Percentiles rank a stretch among this genome's conserved stretches.
Conservation (phyloP, 495 filamentous ascomycete genomes). For the Bathelium albidoporum region DNA sequence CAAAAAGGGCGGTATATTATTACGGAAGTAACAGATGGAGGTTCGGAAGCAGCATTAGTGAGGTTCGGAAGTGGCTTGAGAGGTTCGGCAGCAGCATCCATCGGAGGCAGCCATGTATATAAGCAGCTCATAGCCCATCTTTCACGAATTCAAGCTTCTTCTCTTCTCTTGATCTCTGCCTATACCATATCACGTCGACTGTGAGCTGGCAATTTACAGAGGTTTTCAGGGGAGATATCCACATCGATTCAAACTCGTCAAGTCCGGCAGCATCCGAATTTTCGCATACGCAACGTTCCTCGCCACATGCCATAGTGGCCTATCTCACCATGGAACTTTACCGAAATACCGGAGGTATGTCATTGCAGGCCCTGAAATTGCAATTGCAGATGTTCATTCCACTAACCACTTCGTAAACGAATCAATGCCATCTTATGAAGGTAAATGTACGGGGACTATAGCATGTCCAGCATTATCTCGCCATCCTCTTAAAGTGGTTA, state of each 20-base stretch:
- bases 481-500: background rate
- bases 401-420: background rate
- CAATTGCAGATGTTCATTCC: background rate
- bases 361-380: background rate
- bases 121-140: too few relatives aligned
- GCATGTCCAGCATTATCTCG: background rate
- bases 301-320: background rate
- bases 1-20: too few relatives aligned
- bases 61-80: too few relatives aligned
- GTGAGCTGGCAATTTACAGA: background rate
- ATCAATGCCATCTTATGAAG: background rate
- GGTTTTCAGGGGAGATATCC: slow-evolving; percentile 1
- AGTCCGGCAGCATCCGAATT: background rate
- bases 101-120: too few relatives aligned
- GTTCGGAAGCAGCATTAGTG: too few relatives aligned
- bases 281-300: background rate
- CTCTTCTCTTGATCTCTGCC: too few relatives aligned
- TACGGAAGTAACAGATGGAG: too few relatives aligned
- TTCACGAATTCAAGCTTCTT: too few relatives aligned
- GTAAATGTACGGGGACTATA: background rate
- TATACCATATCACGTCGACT: too few relatives aligned
- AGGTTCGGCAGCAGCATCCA: too few relatives aligned
- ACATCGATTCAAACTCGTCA: background rate
- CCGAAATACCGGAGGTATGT: background rate
- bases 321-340: slow-evolving; percentile 1